phyloP scores from a whole-genome alignment of 75 land plant genomes.

The Adiantum capillusveneris region DNA sequence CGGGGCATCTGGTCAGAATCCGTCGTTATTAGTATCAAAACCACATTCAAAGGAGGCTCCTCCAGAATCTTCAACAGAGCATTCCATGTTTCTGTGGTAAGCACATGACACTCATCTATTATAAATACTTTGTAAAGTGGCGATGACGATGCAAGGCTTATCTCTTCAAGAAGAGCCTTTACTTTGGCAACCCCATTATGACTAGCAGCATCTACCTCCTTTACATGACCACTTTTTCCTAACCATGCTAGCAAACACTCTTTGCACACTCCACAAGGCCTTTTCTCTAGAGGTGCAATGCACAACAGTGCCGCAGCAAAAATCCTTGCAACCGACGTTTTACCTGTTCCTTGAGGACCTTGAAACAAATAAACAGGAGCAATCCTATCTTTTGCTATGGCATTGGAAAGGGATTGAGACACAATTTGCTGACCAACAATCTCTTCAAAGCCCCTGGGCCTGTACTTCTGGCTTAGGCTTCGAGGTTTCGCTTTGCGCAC shows the following conservation, averaged over 20 bases:
- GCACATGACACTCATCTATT: slow-evolving; percentile 63
- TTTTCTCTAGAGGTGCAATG: slow-evolving; percentile 11
- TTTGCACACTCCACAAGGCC: slow-evolving; percentile 57
- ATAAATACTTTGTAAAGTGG: slow-evolving; percentile 50
- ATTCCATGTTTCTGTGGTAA: slow-evolving; percentile 49
- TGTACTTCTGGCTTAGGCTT: slow-evolving; percentile 29
- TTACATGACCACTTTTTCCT: slow-evolving; percentile 35
- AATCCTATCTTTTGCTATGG: slow-evolving; percentile 16
- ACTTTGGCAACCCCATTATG: slow-evolving; percentile 25
- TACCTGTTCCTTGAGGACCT: slow-evolving; percentile 34
- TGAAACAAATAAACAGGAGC: slow-evolving; percentile 30
- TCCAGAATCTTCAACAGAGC: slow-evolving; percentile 49
- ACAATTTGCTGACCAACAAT: slow-evolving; percentile 48
- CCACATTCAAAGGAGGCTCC: slow-evolving; percentile 39
- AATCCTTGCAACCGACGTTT: slow-evolving; percentile 23
- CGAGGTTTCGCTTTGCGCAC: slow-evolving; percentile 26
- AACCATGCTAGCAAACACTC: slow-evolving; percentile 35
- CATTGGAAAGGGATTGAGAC: slow-evolving; percentile 16
- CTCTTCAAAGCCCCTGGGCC: slow-evolving; percentile 21
- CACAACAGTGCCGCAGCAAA: slow-evolving; percentile 26
- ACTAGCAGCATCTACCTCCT: slow-evolving; percentile 52
- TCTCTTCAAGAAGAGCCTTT: slow-evolving; percentile 21
- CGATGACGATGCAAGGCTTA: slow-evolving; percentile 14
- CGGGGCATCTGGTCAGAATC: slow-evolving; percentile 52
- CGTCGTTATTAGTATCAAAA: slow-evolving; percentile 63